These are phyloP conservation scores for Penicillium sp. DNA, from an alignment of 2,329 filamentous ascomycete genomes.

Conservation along the genomic window DNA sequence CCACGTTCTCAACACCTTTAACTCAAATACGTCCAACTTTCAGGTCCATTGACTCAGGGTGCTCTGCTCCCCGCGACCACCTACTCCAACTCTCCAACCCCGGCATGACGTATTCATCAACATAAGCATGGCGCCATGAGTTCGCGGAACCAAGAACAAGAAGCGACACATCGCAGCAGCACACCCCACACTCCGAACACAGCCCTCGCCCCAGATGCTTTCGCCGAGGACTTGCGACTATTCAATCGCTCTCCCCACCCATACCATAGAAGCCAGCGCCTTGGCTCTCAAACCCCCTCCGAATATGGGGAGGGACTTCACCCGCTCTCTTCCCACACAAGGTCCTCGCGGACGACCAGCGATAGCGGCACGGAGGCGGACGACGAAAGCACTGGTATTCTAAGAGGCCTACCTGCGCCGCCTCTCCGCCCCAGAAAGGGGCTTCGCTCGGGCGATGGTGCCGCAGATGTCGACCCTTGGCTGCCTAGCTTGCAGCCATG, in stretches of 20 bases:
- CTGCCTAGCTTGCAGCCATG: conserved; percentile 33
- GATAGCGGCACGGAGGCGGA: conserved; percentile 95
- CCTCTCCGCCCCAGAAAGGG: conserved; percentile 75
- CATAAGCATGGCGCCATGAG: conserved; percentile 39
- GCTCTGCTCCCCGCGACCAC: not conserved
- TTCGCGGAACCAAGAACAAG: conserved; percentile 34
- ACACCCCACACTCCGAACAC: conserved; percentile 19
- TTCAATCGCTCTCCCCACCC: conserved; percentile 68
- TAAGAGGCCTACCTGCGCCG: conserved; percentile 82
- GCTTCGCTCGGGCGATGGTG: conserved; percentile 53
- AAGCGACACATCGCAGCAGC: conserved; percentile 22
- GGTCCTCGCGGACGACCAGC: conserved; percentile 66
- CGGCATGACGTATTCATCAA: conserved; percentile 33
- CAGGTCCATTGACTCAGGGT: not conserved
- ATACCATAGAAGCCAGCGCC: conserved; percentile 64
- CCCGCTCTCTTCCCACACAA: conserved; percentile 35
- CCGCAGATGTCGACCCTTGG: conserved; percentile 32
- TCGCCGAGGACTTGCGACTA: conserved; percentile 44
- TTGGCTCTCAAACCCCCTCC: conserved; percentile 52
- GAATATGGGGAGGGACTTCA: conserved; percentile 36
- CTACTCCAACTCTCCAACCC: conserved; percentile 1
- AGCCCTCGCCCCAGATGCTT: conserved; percentile 13
- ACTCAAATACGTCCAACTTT: not conserved
- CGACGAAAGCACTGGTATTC: conserved; percentile 75
- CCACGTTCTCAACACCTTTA: conserved; percentile 5